Percentiles rank a stretch among this genome's conserved stretches.
Evolutionary conservation across 2,329 filamentous ascomycete species (phyloP).

Genomic region (Sclerotinia spermophila): DNA sequence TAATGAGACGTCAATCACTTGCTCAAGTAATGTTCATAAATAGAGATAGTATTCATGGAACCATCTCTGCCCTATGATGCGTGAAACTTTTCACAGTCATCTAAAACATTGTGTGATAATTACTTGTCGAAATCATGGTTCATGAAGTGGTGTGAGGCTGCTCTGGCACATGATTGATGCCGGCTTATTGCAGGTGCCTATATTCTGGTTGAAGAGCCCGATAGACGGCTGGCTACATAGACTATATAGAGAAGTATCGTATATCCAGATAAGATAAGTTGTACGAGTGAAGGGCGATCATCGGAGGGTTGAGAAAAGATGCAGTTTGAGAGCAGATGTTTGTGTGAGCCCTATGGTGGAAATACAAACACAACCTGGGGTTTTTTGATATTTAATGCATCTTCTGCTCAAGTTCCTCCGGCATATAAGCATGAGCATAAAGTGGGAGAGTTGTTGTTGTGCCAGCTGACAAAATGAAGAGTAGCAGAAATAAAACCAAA

Average conservation of each 20-base stretch:
- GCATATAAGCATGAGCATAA: not conserved
- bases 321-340: not conserved
- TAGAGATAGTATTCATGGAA: not conserved
- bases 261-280: not conserved
- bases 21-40: not conserved
- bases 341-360: not conserved
- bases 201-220: constrained; percentile 1
- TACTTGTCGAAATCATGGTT: not conserved
- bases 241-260: not conserved
- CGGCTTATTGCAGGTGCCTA: not conserved
- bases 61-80: constrained; percentile 6
- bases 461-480: not conserved
- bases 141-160: not conserved
- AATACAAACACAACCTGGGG: not conserved
- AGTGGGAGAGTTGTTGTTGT: not conserved
- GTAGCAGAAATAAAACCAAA: not conserved
- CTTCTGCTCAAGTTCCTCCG: not conserved
- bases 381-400: not conserved
- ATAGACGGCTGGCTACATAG: constrained; percentile 3
- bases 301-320: constrained; percentile 1
- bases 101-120: not conserved
- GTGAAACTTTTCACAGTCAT: not conserved
- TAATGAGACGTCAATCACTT: not conserved
- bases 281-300: not conserved
- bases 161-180: not conserved